A percentile compares a stretch with the other conserved stretches of the same genome.
phyloP scores from a whole-genome alignment of 345 rosid genomes.

The Diplotaxis tenuifolia region DNA sequence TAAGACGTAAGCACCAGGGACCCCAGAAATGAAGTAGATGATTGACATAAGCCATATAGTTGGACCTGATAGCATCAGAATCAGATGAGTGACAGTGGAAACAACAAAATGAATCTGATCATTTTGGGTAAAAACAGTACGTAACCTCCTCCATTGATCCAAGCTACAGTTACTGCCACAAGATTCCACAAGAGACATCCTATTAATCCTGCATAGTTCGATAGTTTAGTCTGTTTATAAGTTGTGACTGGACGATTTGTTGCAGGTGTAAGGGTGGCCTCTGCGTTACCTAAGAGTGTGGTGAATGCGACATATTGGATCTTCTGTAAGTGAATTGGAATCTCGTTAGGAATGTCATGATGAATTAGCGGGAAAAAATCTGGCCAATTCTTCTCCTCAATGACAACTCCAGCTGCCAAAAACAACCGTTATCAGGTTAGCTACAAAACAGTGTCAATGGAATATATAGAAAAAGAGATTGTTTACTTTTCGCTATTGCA shows the following conservation, averaged over 20 bases:
- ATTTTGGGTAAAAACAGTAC: background rate
- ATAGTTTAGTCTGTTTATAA: background rate
- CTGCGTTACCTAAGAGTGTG: slow-evolving; percentile 69
- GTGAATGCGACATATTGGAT: no score
- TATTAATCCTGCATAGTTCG: no score
- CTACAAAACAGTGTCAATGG: slow-evolving; percentile 3
- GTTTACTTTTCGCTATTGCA: no score
- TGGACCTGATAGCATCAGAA: slow-evolving; percentile 48
- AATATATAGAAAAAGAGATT: background rate
- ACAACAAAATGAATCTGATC: slow-evolving; percentile 11
- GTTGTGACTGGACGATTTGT: background rate
- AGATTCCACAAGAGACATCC: slow-evolving; percentile 80
- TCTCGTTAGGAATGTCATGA: no score
- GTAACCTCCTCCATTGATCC: slow-evolving; percentile 88
- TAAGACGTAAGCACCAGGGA: slow-evolving; percentile 76
- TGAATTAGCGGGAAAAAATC: no score
- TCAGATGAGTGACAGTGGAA: slow-evolving; percentile 14
- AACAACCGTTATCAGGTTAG: slow-evolving; percentile 27
- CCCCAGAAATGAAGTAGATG: slow-evolving; percentile 81
- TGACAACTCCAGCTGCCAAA: slow-evolving; percentile 82
- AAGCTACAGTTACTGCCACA: slow-evolving; percentile 77
- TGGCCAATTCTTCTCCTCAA: slow-evolving; percentile 95
- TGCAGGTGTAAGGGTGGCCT: slow-evolving; percentile 7
- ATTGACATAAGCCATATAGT: slow-evolving; percentile 94
- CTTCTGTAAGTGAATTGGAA: no score